Evolutionary conservation across 805 yeast species (phyloP).

Genomic region (Saccharomycopsis malanga): DNA sequence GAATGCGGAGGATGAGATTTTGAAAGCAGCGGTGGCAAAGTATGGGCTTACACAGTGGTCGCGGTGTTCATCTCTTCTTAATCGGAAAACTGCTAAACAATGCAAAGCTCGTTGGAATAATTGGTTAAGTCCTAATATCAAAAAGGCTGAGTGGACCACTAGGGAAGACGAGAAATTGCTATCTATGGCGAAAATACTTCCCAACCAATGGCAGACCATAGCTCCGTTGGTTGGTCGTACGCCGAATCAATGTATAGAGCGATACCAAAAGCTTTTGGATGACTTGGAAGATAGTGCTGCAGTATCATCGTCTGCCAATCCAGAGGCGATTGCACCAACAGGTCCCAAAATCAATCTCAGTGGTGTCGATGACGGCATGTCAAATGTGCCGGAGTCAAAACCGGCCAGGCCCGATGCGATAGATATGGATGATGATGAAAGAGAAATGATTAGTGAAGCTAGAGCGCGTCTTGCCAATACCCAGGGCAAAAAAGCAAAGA

Average conservation of each 20-base stretch:
- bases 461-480: constrained; percentile 86
- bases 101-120: constrained; percentile 92
- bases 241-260: constrained; percentile 76
- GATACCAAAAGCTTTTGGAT: constrained; percentile 68
- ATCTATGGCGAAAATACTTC: constrained; percentile 59
- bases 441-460: constrained; percentile 93
- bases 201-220: constrained; percentile 95
- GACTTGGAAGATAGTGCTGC: constrained; percentile 35
- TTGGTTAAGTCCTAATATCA: constrained; percentile 69
- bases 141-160: constrained; percentile 58
- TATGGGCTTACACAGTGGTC: constrained; percentile 96
- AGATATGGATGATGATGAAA: constrained; percentile 79
- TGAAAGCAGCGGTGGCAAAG: constrained; percentile 85
- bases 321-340: constrained; percentile 13
- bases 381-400: constrained; percentile 64
- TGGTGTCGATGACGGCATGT: constrained; percentile 45
- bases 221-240: constrained; percentile 76
- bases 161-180: constrained; percentile 72
- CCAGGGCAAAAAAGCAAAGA: constrained; percentile 88
- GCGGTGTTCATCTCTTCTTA: constrained; percentile 77
- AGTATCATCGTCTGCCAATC: background rate
- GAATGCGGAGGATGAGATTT: constrained; percentile 65
- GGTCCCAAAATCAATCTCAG: constrained; percentile 15
- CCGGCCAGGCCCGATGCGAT: constrained; percentile 79
- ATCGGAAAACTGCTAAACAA: constrained; percentile 83